phyloP scores from a whole-genome alignment of 2,329 filamentous ascomycete species.

The Stagonosporopsis chrysanthemi region DNA sequence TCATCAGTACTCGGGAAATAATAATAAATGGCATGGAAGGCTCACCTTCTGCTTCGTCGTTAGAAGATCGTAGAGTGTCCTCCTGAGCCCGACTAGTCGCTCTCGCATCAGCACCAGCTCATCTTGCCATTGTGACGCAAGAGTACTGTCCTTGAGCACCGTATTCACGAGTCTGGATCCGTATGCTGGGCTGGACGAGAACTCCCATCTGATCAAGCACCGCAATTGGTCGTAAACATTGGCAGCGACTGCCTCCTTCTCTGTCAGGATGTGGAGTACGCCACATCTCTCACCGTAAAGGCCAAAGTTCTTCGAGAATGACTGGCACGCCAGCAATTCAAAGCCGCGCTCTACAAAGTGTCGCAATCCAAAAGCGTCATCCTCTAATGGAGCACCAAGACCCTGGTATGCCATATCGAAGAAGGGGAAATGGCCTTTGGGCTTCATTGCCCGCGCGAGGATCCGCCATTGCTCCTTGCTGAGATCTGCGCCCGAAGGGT shows the following conservation, averaged over 20 bases:
- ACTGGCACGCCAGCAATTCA: conserved; percentile 48
- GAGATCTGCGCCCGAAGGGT: conserved; percentile 49
- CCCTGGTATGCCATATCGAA: conserved; percentile 49
- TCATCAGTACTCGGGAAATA: conserved; percentile 5
- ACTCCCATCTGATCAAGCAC: conserved; percentile 39
- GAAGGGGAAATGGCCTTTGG: conserved; percentile 40
- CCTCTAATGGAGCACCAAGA: conserved; percentile 43
- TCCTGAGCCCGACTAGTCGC: conserved; percentile 21
- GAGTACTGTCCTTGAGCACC: conserved; percentile 22
- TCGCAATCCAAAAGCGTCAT: conserved; percentile 44
- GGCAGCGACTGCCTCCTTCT: conserved; percentile 17
- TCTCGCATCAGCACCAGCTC: conserved; percentile 25
- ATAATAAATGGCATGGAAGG: not conserved
- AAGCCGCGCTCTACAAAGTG: conserved; percentile 34
- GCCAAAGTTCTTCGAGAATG: conserved; percentile 53
- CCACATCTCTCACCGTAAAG: conserved; percentile 50
- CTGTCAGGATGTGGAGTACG: conserved; percentile 37
- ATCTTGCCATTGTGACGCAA: conserved; percentile 23
- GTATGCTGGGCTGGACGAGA: conserved; percentile 40
- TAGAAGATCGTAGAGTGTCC: conserved; percentile 16
- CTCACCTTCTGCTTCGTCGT: conserved; percentile 22
- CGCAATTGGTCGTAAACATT: conserved; percentile 39
- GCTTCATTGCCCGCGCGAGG: conserved; percentile 32
- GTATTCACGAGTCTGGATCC: conserved; percentile 36
- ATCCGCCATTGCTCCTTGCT: conserved; percentile 42